Conservation (phyloP, 2,329 filamentous ascomycete species). For the Cryphonectria parasitica region DNA sequence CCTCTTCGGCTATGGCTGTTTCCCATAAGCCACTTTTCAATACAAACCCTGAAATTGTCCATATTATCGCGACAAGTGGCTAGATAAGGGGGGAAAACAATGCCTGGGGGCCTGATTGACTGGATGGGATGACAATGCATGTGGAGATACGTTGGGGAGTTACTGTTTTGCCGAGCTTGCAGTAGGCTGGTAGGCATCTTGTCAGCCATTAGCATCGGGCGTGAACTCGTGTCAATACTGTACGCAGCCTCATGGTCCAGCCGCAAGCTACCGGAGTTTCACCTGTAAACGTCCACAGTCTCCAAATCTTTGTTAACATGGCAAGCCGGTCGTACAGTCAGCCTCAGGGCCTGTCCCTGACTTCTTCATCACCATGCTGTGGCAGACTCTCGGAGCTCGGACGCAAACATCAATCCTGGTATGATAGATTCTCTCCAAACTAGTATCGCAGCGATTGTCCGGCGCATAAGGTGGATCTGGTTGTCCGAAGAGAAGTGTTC, state of each 20-base stretch:
- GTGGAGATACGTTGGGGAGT: neutral
- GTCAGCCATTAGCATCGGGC: neutral
- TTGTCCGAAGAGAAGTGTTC: neutral
- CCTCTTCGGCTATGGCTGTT: neutral
- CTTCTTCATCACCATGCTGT: neutral
- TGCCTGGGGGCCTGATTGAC: neutral
- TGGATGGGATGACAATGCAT: neutral
- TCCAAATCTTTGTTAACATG: neutral
- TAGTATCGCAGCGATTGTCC: neutral
- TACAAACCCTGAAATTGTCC: neutral
- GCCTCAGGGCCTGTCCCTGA: neutral
- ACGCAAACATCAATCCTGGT: neutral
- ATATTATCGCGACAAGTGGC: neutral
- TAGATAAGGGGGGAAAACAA: neutral
- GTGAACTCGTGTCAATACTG: too few species aligned
- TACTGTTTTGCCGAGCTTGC: neutral
- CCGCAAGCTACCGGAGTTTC: neutral
- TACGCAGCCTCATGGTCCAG: neutral
- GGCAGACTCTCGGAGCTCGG: neutral
- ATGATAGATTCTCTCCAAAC: neutral
- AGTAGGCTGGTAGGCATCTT: neutral
- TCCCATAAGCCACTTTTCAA: neutral
- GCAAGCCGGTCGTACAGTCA: neutral
- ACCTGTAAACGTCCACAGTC: neutral
- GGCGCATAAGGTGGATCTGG: neutral